Evolutionary conservation across 1,284 basidiomycete species (phyloP), one percentile per base, ranked within the genome.

Genomic region (Ceratobasidium theobromae): DNA sequence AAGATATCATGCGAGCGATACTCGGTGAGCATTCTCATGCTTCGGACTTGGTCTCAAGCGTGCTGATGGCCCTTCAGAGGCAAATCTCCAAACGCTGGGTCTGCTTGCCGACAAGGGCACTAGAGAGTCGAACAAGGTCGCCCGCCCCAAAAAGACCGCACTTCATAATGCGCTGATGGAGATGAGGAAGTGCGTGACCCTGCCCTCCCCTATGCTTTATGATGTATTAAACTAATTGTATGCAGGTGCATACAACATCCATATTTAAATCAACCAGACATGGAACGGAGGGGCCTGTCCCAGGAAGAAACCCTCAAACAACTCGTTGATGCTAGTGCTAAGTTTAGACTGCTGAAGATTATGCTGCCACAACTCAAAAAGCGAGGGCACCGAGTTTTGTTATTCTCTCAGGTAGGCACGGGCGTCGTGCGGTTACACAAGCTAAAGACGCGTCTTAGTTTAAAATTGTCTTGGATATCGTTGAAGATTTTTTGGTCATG

Each of bases 351-450:
- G 62, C 81, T 99, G 46, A 93, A 89, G 75, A 77, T 80, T 53
- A 78, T 98, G 52, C 80, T 99, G 40, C 91, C 92, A 0, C 92
- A 95, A 76, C 83, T 99, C 62, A 93, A 92, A 74, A 85, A 86
- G 57, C 86, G 88, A 45, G 95, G 94, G 0, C 97, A 99, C 77
- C 88, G 97, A 27, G 87, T 98, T n/a, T 81, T 99, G 23, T 80
- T 99, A 27, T 99, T 99, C 79, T 97, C 94, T 76, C 97, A 99
- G 81, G 97, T 96, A 76, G 73, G 82, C 71, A 58, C 72, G 40
- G 16, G 30, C 23, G 14, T 11, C 43, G 16, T 21, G 3, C 2
- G 41, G 12, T 25, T n/a, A 38, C 45, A 6, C 27, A 4, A 21
- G 23, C 21, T 25, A 48, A 23, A 12, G n/a, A 25, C 14, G 23